Evolutionary conservation across 208 protist species (phyloP).

Genomic region (Trichomonas tenax): DNA sequence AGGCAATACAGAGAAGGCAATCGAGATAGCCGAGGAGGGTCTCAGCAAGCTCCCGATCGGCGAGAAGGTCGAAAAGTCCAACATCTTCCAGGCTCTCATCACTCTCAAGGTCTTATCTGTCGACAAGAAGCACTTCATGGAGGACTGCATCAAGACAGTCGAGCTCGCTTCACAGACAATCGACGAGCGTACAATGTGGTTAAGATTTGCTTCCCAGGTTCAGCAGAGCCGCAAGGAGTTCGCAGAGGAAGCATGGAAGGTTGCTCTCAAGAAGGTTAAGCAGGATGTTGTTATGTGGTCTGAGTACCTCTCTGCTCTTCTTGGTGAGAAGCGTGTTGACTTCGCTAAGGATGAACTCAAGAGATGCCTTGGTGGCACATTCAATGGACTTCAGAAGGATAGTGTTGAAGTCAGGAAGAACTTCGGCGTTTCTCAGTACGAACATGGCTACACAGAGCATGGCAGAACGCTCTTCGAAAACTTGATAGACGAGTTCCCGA

Average conservation of each 20-base stretch:
- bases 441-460: background rate
- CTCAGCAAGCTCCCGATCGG: background rate
- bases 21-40: background rate
- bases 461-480: slow-evolving; percentile 5
- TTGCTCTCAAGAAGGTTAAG: background rate
- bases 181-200: background rate
- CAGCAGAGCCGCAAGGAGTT: background rate
- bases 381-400: background rate
- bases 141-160: background rate
- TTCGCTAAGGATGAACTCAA: background rate
- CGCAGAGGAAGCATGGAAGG: background rate
- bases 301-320: background rate
- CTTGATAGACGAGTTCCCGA: background rate
- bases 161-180: background rate
- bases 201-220: background rate
- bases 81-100: background rate
- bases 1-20: background rate
- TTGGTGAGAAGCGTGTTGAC: background rate
- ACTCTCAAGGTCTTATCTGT: background rate
- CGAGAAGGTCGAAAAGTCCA: background rate
- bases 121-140: background rate
- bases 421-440: background rate
- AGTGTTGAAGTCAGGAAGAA: background rate
- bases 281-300: background rate
- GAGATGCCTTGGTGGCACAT: background rate